Base-by-base conservation (phyloP, 257 asterid species). In the Forsythia suspensa region DNA sequence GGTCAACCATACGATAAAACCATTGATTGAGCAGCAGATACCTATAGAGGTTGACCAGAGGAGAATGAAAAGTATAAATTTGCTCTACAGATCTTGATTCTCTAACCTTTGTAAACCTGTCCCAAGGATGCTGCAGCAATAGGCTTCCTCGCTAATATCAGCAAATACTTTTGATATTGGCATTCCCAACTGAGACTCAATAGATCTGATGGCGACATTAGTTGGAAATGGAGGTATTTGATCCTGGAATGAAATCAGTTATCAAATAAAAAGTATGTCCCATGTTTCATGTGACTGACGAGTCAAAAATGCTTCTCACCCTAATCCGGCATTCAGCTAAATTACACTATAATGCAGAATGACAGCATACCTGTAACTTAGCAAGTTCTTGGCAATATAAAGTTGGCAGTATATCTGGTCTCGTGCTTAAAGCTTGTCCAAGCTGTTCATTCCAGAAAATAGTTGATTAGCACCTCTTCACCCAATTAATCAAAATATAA, bases 361-460 rank as follows among this genome's bases (percentile, higher is more conserved):
- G 67, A 72, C 34, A 79, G 80, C 78, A 38, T 85, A 92, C 99
- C 97, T 96, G 99, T 76, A 96, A 85, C 79, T 96, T 89, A 61
- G 92, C 87, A 78, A 96, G 99, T 87, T 96, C 99, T 79, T 90
- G 96, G 86, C 99, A 96, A 82, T 92, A 96, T 42, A 94, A 86
- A 59, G 81, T 81, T n/a, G 98, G 97, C 81, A 96, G 82, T 89
- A 96, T 92, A 77, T 96, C 99, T 12, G 97, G 97, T 81, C 98
- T 91, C 78, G 99, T 96, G 91, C 99, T 93, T 84, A 96, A 83
- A 81, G 98, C 99, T 86, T 96, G 99, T 71, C 99, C 99, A 51
- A 96, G 97, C 99, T 96, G 94, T 77, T 79, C 80, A 85, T 78
- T 70, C 70, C 81, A 82, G 79, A 83, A 29, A 75, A 74, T 21